Conservation (phyloP, 164 flowering plant species). For the Euptelea pleiosperma region DNA sequence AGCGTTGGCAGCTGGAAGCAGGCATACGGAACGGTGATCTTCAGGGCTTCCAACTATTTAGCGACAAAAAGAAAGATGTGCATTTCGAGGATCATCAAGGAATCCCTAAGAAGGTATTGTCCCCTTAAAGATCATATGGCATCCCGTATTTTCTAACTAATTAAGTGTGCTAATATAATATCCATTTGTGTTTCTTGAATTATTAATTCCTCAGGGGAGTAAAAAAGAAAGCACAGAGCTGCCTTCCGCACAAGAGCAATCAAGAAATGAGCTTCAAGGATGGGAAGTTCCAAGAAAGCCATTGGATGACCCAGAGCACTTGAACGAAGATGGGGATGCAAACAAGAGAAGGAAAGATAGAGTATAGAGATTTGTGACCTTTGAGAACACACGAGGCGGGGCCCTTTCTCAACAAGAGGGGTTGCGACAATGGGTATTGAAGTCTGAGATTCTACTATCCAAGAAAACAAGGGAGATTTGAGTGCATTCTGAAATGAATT, state of each 20-base stretch:
- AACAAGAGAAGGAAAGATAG: slow-evolving; percentile 19
- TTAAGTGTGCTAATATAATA: not conserved
- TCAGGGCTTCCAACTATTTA: slow-evolving; percentile 55
- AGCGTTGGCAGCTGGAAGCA: slow-evolving; percentile 70
- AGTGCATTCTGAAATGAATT: too few relatives aligned
- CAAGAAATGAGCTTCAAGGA: slow-evolving; percentile 32
- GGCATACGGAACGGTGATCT: slow-evolving; percentile 78
- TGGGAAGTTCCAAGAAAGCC: slow-evolving; percentile 37
- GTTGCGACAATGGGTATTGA: too few relatives aligned
- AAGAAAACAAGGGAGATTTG: too few relatives aligned
- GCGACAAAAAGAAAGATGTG: slow-evolving; percentile 33
- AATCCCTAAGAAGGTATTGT: slow-evolving; percentile 33
- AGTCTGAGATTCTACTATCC: too few relatives aligned
- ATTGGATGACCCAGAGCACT: slow-evolving; percentile 24
- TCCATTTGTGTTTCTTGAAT: slow-evolving; percentile 5
- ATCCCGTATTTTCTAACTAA: too few relatives aligned
- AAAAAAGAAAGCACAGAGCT: slow-evolving; percentile 24
- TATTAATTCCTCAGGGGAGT: slow-evolving; percentile 25
- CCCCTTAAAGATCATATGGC: not conserved
- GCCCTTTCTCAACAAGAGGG: too few relatives aligned
- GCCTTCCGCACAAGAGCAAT: slow-evolving; percentile 44
- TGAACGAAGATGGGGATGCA: slow-evolving; percentile 32
- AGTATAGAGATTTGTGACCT: too few relatives aligned
- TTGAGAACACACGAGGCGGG: too few relatives aligned
- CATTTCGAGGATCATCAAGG: slow-evolving; percentile 19